A percentile compares a stretch with the other conserved stretches of the same genome.
Evolutionary conservation across 495 filamentous ascomycete species (phyloP).

Genomic region (Penicillium coprophilum): DNA sequence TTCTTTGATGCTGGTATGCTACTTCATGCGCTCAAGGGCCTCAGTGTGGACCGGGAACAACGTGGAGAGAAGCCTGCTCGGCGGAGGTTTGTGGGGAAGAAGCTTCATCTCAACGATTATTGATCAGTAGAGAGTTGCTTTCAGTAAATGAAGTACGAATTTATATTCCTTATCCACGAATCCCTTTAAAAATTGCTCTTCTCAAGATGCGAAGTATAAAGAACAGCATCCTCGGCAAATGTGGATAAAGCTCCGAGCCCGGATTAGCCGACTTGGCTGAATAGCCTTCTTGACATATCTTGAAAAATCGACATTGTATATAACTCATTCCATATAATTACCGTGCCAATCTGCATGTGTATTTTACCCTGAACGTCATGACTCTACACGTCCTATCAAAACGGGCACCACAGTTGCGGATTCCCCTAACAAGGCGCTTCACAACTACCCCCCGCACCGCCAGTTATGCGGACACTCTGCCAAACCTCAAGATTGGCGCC

Average conservation of each 20-base stretch:
- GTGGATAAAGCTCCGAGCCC: slow-evolving; percentile 8
- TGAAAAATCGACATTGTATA: neutral
- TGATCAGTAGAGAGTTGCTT: slow-evolving; percentile 28
- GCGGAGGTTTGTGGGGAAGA: slow-evolving; percentile 75
- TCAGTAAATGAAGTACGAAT: neutral
- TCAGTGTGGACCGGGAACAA: slow-evolving; percentile 51
- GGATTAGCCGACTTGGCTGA: slow-evolving; percentile 14
- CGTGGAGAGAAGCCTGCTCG: slow-evolving; percentile 43
- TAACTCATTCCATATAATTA: neutral
- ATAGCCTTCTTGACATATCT: slow-evolving; percentile 2
- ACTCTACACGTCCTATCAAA: slow-evolving; percentile 19
- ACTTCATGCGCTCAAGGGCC: slow-evolving; percentile 75
- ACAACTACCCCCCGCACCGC: slow-evolving; percentile 36
- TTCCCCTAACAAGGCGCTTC: slow-evolving; percentile 31
- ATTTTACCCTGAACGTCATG: slow-evolving; percentile 15
- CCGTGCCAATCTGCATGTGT: neutral
- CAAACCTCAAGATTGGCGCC: slow-evolving; percentile 72
- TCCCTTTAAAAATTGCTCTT: neutral
- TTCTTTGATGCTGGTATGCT: slow-evolving; percentile 97
- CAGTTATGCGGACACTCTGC: slow-evolving; percentile 64
- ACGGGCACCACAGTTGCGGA: slow-evolving; percentile 15
- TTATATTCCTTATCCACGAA: neutral
- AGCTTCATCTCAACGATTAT: slow-evolving; percentile 73
- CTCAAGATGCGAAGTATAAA: neutral
- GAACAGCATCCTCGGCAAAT: slow-evolving; percentile 7